Base-by-base conservation (phyloP, 1,139 yeast genomes). In the Pneumocystis canis region DNA sequence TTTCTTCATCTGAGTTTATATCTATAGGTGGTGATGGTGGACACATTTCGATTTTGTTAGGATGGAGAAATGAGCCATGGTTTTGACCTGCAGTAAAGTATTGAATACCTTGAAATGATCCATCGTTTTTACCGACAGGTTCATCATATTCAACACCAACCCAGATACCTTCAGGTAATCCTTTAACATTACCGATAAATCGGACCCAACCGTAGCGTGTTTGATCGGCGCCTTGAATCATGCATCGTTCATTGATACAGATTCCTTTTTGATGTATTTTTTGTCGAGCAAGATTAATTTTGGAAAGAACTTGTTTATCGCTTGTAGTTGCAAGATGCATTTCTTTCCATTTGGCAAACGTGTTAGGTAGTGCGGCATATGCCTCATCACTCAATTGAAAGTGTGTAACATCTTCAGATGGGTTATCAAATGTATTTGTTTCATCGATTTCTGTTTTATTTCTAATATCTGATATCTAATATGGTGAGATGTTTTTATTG, bases 311-410 rank as follows among this genome's bases (percentile, higher is more conserved):
- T 5, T 16, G 32, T 18, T 61, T 62, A 16, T 60, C 70, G 62
- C 70, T 69, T 37, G 74, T 73, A 9, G 67, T 67, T n/a, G 73
- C 72, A 62, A 71, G 80, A 9, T 74, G 72, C 0, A 90, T 75
- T 65, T 79, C 78, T 73, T 89, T 89, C 95, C 96, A 90, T 62
- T 79, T 79, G 65, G 85, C 78, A 2, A 88, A 95, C 0, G 92
- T 79, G 63, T 84, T 82, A 3, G 73, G 64, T 63, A 86, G 76
- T 63, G 77, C 76, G 56, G 80, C 84, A 72, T 90, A 90, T 59
- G 84, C 89, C 61, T 80, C 84, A 60, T 84, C 31, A 11, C 54
- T 47, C 25, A 47, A 6, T 25, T 47, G 11, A 20, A 47, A 47
- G 25, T 47, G 54, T 14, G 7, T 31, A 5, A 11, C 14, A 47